These are phyloP conservation scores for Shiraia sp. DNA, from an alignment of 2,329 filamentous ascomycete genomes.

Conservation along the genomic window DNA sequence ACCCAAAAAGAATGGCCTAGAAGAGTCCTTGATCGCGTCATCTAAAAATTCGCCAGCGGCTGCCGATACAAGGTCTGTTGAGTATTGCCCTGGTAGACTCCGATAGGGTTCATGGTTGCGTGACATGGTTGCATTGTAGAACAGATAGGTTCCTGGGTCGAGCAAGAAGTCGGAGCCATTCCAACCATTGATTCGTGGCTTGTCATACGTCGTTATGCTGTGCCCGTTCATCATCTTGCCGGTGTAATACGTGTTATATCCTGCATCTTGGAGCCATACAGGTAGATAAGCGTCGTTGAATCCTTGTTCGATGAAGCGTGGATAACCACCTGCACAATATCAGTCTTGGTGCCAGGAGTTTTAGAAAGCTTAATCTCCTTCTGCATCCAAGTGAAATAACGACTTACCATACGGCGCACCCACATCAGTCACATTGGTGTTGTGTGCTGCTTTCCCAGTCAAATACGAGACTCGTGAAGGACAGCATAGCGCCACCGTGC, in stretches of 20 bases:
- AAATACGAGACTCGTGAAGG: constrained; percentile 67
- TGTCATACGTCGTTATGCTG: constrained; percentile 63
- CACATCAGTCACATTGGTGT: constrained; percentile 70
- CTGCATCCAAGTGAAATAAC: too few species aligned
- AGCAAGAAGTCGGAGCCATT: constrained; percentile 59
- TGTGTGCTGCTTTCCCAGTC: constrained; percentile 70
- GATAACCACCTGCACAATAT: constrained; percentile 56
- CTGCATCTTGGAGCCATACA: constrained; percentile 69
- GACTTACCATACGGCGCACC: constrained; percentile 56
- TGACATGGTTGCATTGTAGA: constrained; percentile 67
- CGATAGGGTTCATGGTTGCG: constrained; percentile 61
- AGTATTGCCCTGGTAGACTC: constrained; percentile 60
- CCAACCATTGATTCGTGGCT: constrained; percentile 62
- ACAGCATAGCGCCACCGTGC: constrained; percentile 69
- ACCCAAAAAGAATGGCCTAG: constrained; percentile 68
- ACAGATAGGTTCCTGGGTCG: constrained; percentile 70
- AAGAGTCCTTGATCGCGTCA: constrained; percentile 55
- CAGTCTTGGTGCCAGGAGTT: constrained; percentile 1
- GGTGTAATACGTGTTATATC: constrained; percentile 72
- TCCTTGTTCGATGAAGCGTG: constrained; percentile 67
- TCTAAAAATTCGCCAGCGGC: constrained; percentile 65
- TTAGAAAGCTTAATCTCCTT: too few species aligned
- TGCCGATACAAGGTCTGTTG: constrained; percentile 62
- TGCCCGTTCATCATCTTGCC: constrained; percentile 75
- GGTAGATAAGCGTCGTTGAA: constrained; percentile 70